Evolutionary conservation across 1,284 basidiomycete species (phyloP).

Genomic region (Ceratobasidium sp.): DNA sequence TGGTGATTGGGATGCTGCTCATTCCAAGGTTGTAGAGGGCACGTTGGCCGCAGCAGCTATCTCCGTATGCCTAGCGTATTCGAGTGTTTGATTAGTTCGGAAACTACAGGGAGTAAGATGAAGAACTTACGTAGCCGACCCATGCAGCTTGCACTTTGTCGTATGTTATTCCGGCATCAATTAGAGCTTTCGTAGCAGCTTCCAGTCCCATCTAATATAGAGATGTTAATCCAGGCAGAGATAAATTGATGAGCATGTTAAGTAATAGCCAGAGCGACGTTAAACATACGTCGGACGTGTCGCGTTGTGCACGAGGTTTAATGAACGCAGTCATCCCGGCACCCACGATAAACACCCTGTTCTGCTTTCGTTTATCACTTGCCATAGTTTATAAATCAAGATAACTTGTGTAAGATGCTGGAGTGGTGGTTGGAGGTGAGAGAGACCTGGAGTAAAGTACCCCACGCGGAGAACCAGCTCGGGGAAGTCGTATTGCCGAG

Average conservation of each 20-base stretch:
- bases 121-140: slow-evolving; percentile 61
- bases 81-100: not conserved
- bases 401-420: not conserved
- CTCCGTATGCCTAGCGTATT: slow-evolving; percentile 65
- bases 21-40: slow-evolving; percentile 88
- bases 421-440: not conserved
- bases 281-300: slow-evolving; percentile 70
- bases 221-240: not conserved
- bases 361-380: slow-evolving; percentile 12
- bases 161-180: slow-evolving; percentile 89
- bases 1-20: slow-evolving; percentile 86
- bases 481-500: slow-evolving; percentile 18
- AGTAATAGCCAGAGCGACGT: not conserved
- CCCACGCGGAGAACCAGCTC: slow-evolving; percentile 12
- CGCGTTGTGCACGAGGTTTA: slow-evolving; percentile 74
- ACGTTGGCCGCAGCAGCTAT: slow-evolving; percentile 84
- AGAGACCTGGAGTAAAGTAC: not conserved
- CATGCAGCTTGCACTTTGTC: slow-evolving; percentile 75
- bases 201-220: slow-evolving; percentile 76
- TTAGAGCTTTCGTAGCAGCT: slow-evolving; percentile 83
- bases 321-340: slow-evolving; percentile 84
- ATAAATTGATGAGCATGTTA: slow-evolving; percentile 12
- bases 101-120: not conserved
- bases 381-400: not conserved
- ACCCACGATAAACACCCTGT: slow-evolving; percentile 74